Conservation (phyloP, 2,329 filamentous ascomycete species). For the Tricladium varicosporioides region DNA sequence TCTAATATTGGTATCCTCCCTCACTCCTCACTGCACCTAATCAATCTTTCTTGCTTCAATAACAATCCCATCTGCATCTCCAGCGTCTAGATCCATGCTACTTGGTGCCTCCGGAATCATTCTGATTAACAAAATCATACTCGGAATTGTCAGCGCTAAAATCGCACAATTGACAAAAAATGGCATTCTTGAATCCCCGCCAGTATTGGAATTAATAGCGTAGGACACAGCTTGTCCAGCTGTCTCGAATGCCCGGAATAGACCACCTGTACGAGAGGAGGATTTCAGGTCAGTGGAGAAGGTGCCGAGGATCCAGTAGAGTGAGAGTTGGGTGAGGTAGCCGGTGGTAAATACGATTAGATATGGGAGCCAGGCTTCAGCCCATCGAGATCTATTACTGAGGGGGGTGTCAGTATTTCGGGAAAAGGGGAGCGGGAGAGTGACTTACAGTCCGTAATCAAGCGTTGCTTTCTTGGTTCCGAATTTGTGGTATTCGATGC, state of each 20-base stretch:
- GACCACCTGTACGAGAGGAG: conserved; percentile 44
- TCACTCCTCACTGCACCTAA: no score
- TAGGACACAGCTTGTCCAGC: conserved; percentile 34
- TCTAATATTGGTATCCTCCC: no score
- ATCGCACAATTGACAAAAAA: conserved; percentile 21
- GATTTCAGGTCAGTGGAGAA: conserved; percentile 36
- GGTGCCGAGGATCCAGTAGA: conserved; percentile 40
- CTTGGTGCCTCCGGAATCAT: conserved; percentile 13
- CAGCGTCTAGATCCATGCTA: conserved; percentile 12
- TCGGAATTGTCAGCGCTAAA: conserved; percentile 12
- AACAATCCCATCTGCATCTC: not conserved
- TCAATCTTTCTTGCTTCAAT: not conserved
- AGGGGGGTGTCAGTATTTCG: not conserved
- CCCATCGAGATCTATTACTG: conserved; percentile 6
- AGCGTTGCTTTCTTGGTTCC: conserved; percentile 11
- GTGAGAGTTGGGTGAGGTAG: conserved; percentile 19
- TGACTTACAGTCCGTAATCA: conserved; percentile 16
- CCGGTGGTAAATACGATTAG: conserved; percentile 19
- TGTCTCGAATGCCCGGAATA: conserved; percentile 48
- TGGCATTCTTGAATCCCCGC: conserved; percentile 13
- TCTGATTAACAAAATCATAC: conserved; percentile 13
- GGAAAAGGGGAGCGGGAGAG: no score
- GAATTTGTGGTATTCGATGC: conserved; percentile 20
- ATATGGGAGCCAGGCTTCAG: conserved; percentile 21
- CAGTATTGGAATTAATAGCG: conserved; percentile 29